Evolutionary conservation across 2,329 filamentous ascomycete species (phyloP), one percentile per base, ranked within the genome.

Genomic region (Talaromyces islandicus): DNA sequence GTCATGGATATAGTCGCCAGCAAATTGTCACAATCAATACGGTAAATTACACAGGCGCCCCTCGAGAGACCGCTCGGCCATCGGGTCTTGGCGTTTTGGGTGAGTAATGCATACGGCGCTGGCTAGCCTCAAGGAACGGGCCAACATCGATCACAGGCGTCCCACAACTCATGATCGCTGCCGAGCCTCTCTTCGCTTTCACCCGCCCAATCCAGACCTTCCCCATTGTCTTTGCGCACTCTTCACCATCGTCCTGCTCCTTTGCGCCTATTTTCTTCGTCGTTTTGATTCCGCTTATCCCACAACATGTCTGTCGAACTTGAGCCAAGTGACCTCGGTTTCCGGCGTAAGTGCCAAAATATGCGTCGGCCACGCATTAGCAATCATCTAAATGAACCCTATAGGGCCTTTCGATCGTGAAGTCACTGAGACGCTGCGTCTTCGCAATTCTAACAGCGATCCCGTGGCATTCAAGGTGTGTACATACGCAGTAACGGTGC

Each of bases 221-320:
- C 56, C 59, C 51, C 17, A 19, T 55, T 54, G 10, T n/a, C 24
- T n/a, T 27, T 25, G 43, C 50, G 12, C 27, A 11, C 17, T 24
- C 27, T 46, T 30, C 11, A 35, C 7, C 27, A 51, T 50, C 55
- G 38, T n/a, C 43, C 41, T 61, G 32, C 56, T 56, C 56, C 60
- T 56, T 62, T 60, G 63, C 62, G 58, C 67, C 64, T 64, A 58
- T 61, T 63, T 63, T 62, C 61, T 63, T 57, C 62, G 64, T 61
- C 67, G 62, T 57, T 58, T 60, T 60, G 38, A 60, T 57, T 24
- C 61, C 56, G 51, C 56, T 50, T 59, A 58, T 58, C 21, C 66
- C 63, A 66, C 67, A 84, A 71, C 79, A 97, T 97, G 94, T 95
- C 93, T 69, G 89, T 99, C 80, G 90, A 96, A 71, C 90, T 99